These are phyloP conservation scores for Malus asiatica DNA, from an alignment of 306 rosid species.

Conservation along the genomic window DNA sequence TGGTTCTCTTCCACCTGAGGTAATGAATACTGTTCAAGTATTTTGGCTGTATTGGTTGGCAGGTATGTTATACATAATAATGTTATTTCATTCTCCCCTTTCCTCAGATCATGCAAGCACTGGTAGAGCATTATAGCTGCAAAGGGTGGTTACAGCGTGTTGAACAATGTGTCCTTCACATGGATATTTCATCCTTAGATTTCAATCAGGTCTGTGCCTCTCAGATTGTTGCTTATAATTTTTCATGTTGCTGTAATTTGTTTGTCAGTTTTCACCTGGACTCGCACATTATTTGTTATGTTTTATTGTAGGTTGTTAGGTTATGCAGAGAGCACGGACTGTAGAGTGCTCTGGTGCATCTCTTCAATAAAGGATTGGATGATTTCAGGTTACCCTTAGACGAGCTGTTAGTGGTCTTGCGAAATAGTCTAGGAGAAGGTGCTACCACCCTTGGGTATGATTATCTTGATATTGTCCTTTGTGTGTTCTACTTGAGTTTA, in stretches of 20 bases:
- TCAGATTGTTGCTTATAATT: conserved; percentile 12
- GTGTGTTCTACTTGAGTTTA: neutral
- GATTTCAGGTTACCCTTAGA: conserved; percentile 91
- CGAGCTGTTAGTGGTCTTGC: conserved; percentile 78
- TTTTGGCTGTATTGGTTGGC: conserved; percentile 20
- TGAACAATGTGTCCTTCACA: conserved; percentile 98
- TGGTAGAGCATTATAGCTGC: conserved; percentile 84
- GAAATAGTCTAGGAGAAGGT: conserved; percentile 54
- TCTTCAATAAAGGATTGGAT: conserved; percentile 87
- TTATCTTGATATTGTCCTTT: neutral
- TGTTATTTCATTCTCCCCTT: conserved; percentile 8
- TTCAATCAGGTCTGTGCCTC: conserved; percentile 75
- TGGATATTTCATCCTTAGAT: conserved; percentile 98
- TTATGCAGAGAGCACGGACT: conserved; percentile 93
- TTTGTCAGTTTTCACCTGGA: conserved; percentile 13
- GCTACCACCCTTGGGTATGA: conserved; percentile 70
- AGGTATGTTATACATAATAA: conserved; percentile 6
- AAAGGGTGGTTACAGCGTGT: conserved; percentile 92
- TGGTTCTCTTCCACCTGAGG: conserved; percentile 98
- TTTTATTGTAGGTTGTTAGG: conserved; percentile 58
- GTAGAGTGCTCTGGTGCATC: conserved; percentile 87
- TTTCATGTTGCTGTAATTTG: conserved; percentile 12
- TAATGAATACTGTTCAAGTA: conserved; percentile 28
- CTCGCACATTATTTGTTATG: conserved; percentile 9
- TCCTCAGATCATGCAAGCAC: conserved; percentile 90